Percentiles rank a stretch among this genome's conserved stretches.
Conservation (phyloP, 2,329 filamentous ascomycete species). For the Trichoderma sp. region DNA sequence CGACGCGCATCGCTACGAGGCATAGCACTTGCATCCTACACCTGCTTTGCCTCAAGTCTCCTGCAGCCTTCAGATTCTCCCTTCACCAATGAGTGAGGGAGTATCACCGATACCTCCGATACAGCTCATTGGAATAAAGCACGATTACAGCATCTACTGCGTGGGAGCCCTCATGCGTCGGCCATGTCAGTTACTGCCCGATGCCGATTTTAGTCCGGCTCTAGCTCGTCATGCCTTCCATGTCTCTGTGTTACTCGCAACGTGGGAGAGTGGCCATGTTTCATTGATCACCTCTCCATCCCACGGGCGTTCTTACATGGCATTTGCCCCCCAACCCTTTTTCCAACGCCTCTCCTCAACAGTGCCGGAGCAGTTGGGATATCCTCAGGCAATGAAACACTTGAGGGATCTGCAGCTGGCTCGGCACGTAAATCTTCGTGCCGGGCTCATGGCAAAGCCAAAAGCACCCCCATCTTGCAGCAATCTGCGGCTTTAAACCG, state of each 20-base stretch:
- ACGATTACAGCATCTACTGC: neutral
- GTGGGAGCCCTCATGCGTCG: neutral
- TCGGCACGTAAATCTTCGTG: constrained; percentile 19
- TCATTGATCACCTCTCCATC: neutral
- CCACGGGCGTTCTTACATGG: neutral
- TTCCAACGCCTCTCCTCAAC: neutral
- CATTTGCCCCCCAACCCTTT: neutral
- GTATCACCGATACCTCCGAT: neutral
- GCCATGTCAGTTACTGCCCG: constrained; percentile 26
- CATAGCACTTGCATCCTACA: neutral
- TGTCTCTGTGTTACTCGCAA: neutral
- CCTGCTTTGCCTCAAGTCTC: neutral
- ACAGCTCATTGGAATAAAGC: neutral
- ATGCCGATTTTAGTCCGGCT: constrained; percentile 29
- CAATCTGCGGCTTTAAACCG: neutral
- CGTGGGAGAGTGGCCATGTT: neutral
- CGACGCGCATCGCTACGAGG: neutral
- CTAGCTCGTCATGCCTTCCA: neutral
- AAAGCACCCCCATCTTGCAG: constrained; percentile 2
- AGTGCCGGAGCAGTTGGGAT: neutral
- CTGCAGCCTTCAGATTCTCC: neutral
- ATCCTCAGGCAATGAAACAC: neutral
- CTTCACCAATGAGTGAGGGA: neutral
- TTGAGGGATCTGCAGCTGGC: neutral
- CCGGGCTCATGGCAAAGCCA: neutral